Percentiles rank a stretch among this genome's conserved stretches.
phyloP scores from a whole-genome alignment of 1,284 basidiomycete genomes.

The Ceratobasidium papillatum region DNA sequence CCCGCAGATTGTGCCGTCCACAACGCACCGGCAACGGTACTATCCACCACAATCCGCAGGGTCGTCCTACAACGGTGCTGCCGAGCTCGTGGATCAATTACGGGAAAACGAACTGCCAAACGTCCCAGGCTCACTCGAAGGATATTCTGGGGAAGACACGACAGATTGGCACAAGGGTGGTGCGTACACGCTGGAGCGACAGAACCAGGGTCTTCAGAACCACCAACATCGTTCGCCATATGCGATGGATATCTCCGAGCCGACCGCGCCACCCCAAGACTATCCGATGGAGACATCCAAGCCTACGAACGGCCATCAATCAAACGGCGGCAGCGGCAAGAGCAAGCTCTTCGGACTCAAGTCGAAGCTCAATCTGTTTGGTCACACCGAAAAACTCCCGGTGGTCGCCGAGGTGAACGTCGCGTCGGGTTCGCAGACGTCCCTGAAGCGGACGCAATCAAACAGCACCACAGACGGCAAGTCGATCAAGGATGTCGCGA shows the following conservation, averaged over 20 bases:
- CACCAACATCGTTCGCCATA: constrained; percentile 19
- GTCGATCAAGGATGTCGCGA: constrained; percentile 60
- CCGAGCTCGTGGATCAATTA: constrained; percentile 47
- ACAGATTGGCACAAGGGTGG: constrained; percentile 15
- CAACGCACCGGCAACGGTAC: constrained; percentile 46
- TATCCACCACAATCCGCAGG: not conserved
- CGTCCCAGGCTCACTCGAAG: constrained; percentile 53
- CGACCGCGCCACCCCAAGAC: not conserved
- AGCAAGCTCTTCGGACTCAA: constrained; percentile 66
- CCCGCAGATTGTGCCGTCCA: constrained; percentile 50
- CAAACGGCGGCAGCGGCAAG: constrained; percentile 52
- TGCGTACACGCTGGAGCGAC: constrained; percentile 16
- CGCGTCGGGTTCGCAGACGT: constrained; percentile 63
- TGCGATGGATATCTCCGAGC: constrained; percentile 15
- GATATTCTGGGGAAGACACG: constrained; percentile 45
- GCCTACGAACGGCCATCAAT: constrained; percentile 27
- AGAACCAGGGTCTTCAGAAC: constrained; percentile 40
- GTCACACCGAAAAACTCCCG: constrained; percentile 76
- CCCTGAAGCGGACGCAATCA: constrained; percentile 87
- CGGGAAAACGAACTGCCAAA: constrained; percentile 55
- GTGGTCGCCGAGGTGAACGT: constrained; percentile 74
- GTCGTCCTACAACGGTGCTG: constrained; percentile 8
- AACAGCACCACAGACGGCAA: constrained; percentile 73
- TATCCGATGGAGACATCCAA: constrained; percentile 33
- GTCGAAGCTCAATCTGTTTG: constrained; percentile 69